These are phyloP conservation scores for Magnusiomyces tetraspermus DNA, from an alignment of 1,139 yeast species.

Conservation along the genomic window DNA sequence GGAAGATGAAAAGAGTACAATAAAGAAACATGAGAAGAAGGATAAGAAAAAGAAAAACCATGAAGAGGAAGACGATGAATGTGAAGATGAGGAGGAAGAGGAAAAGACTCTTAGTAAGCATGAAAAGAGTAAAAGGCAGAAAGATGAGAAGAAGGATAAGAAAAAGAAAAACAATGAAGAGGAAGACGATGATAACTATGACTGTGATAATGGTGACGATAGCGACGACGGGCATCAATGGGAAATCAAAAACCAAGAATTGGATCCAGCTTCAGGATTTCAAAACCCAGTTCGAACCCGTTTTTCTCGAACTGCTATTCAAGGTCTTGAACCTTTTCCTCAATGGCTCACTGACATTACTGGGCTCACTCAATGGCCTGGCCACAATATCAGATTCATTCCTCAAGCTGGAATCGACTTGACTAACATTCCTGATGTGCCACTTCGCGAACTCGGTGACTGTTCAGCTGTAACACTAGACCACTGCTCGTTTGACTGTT, in stretches of 20 bases:
- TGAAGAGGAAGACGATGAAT: constrained; percentile 26
- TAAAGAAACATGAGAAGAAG: neutral
- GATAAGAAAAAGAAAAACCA: neutral
- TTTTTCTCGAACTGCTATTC: constrained; percentile 5
- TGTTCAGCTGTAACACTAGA: constrained; percentile 44
- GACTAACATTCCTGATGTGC: constrained; percentile 39
- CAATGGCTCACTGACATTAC: constrained; percentile 69
- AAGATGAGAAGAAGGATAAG: neutral
- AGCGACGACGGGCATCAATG: constrained; percentile 24
- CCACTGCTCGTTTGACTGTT: constrained; percentile 80
- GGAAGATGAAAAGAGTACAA: neutral
- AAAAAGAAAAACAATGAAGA: constrained; percentile 19
- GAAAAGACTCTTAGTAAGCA: constrained; percentile 25
- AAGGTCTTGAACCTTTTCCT: constrained; percentile 41
- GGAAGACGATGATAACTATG: constrained; percentile 28
- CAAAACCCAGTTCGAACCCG: constrained; percentile 6
- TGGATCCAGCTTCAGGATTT: constrained; percentile 1
- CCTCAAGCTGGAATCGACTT: constrained; percentile 66
- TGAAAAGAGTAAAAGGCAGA: too few relatives aligned
- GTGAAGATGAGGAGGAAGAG: constrained; percentile 29
- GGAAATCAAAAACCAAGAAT: neutral
- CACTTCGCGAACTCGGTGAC: constrained; percentile 47
- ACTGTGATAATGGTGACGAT: constrained; percentile 28
- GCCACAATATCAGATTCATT: constrained; percentile 73
- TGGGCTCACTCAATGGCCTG: constrained; percentile 74